Evolutionary conservation across 768 basidiomycete species (phyloP).

Genomic region (Lentinula boryana): DNA sequence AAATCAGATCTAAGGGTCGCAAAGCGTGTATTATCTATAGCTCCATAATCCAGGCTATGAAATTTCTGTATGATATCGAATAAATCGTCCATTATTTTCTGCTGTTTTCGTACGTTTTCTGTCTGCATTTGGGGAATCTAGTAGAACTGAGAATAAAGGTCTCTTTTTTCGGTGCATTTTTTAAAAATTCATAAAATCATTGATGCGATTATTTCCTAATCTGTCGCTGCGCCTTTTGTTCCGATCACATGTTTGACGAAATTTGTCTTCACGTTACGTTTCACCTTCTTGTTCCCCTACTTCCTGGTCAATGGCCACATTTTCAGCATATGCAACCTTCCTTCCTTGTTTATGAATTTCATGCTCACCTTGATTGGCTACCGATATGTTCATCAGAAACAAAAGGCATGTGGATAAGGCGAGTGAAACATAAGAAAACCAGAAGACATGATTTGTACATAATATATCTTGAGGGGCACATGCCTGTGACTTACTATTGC

Average conservation of each 20-base stretch:
- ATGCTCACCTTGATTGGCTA: conserved; percentile 19
- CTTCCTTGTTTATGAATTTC: conserved; percentile 6
- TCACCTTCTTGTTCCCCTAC: neutral
- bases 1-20: conserved; percentile 72
- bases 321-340: conserved; percentile 18
- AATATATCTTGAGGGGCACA: conserved; percentile 1
- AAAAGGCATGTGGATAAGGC: conserved; percentile 26
- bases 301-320: neutral
- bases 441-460: conserved; percentile 5
- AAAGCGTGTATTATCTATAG: conserved; percentile 28
- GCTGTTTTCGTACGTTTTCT: neutral
- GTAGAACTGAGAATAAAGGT: conserved; percentile 23
- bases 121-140: neutral
- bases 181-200: neutral
- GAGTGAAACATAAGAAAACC: conserved; percentile 7
- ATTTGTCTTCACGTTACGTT: neutral
- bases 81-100: neutral
- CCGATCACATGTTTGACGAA: conserved; percentile 1
- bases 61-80: neutral
- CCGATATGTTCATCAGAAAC: conserved; percentile 22
- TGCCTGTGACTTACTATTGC: neutral
- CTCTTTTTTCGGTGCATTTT: conserved; percentile 20
- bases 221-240: conserved; percentile 5
- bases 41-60: conserved; percentile 12
- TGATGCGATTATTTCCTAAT: neutral